A percentile compares a stretch with the other conserved stretches of the same genome.
phyloP scores from a whole-genome alignment of 179 eudicot species.

The Sideroxylon spinosum region DNA sequence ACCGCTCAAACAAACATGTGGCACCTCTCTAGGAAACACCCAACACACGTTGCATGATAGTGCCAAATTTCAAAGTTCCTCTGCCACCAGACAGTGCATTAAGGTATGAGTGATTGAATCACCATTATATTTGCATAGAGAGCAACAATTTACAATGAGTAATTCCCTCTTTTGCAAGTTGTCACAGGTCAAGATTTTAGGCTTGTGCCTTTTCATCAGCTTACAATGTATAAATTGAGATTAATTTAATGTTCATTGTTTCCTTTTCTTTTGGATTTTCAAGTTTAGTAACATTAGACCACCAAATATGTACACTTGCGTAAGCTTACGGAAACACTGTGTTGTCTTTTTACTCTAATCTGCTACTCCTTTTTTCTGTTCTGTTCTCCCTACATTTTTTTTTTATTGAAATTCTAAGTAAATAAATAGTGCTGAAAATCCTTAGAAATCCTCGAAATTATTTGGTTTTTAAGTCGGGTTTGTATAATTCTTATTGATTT shows the following conservation, averaged over 20 bases:
- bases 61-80: no score
- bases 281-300: not conserved
- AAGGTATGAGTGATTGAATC: no score
- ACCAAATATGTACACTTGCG: not conserved
- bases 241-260: not conserved
- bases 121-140: no score
- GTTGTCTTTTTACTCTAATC: not conserved
- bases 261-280: not conserved
- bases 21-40: no score
- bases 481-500: conserved; percentile 20
- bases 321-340: not conserved
- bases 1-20: no score
- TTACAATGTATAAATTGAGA: not conserved
- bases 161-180: no score
- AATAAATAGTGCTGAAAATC: not conserved
- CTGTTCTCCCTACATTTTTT: not conserved
- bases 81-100: no score
- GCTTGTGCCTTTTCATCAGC: no score
- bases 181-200: no score
- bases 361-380: not conserved
- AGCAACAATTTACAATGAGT: no score
- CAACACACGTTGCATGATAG: no score
- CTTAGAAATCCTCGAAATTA: conserved; percentile 6
- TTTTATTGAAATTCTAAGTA: not conserved
- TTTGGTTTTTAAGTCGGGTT: not conserved